phyloP scores from a whole-genome alignment of 106 monocot species.

The Chionographis japonica region DNA sequence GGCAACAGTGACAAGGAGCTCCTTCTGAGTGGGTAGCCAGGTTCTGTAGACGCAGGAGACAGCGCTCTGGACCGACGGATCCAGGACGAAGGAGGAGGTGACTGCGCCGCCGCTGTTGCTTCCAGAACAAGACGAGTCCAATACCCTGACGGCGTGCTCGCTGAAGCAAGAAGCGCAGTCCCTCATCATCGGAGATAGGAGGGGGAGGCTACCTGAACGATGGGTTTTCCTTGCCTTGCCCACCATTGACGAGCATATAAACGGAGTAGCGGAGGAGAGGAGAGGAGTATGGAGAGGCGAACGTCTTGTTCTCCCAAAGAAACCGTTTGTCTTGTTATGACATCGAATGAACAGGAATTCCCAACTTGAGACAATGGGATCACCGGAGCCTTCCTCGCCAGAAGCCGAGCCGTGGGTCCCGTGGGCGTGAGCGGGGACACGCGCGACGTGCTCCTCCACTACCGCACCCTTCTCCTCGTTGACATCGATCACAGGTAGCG shows the following conservation, averaged over 20 bases:
- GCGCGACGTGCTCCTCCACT: no score
- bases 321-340: no score
- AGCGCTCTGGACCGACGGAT: constrained; percentile 17
- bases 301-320: no score
- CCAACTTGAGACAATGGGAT: no score
- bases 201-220: not conserved
- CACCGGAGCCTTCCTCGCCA: not conserved
- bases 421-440: no score
- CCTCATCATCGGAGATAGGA: constrained; percentile 28
- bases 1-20: constrained; percentile 45
- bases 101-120: constrained; percentile 11
- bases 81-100: constrained; percentile 9
- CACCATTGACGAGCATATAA: no score
- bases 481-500: not conserved
- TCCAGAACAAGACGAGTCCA: constrained; percentile 47
- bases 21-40: constrained; percentile 26
- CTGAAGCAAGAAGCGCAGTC: constrained; percentile 63
- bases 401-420: not conserved
- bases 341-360: no score
- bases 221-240: constrained; percentile 11
- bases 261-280: no score
- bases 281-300: no score
- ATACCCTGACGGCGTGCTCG: constrained; percentile 61
- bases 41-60: constrained; percentile 49
- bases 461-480: not conserved